Evolutionary conservation across 306 rosid genomes (phyloP), one percentile per base, ranked within the genome.

Genomic region (Quercus ilex): DNA sequence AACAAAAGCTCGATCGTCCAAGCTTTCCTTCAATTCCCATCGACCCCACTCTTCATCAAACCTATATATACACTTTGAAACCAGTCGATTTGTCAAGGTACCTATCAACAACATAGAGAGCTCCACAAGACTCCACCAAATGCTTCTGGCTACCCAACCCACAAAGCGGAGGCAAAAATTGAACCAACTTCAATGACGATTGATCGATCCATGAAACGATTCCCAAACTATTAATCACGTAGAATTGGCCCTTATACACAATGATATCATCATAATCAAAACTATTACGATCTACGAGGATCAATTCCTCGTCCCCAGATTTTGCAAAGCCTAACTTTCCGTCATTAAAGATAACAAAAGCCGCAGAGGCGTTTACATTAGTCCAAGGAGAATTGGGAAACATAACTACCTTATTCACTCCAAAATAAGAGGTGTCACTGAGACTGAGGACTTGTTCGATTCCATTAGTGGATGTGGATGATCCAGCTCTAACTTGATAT

Each of bases 181-280:
- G 89, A 0, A 91, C 55, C 78, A 88, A 64, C 52, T 76, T 74
- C 78, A 89, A 67, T 0, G 86, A 84, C n/a, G 79, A 74, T 0
- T 51, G 38, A 38, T 87, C 89, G 26, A 94, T 71, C 94, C 95
- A 87, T 12, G 84, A 91, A 52, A 92, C 81, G 0, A 89, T 81
- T 1, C 97, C 98, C 92, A 86, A 86, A 33, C 72, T 79, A 68
- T 92, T 93, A 12, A 91, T 89, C 10, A 88, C 94, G 67, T 88
- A 92, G 20, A 86, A 70, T 49, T 91, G 91, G 4, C 86, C 88
- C 69, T 83, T 86, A 19, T 71, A 85, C 46, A 88, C 79, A 46
- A 86, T 83, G 14, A 94, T 74, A 82, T 92, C 98, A 76, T 91
- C 90, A 41, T 81, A 90, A 82, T 83, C 81, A 51, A 58, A 74